These are phyloP conservation scores for Macrocybe sp. DNA, from an alignment of 1,284 basidiomycete genomes.

Conservation along the genomic window DNA sequence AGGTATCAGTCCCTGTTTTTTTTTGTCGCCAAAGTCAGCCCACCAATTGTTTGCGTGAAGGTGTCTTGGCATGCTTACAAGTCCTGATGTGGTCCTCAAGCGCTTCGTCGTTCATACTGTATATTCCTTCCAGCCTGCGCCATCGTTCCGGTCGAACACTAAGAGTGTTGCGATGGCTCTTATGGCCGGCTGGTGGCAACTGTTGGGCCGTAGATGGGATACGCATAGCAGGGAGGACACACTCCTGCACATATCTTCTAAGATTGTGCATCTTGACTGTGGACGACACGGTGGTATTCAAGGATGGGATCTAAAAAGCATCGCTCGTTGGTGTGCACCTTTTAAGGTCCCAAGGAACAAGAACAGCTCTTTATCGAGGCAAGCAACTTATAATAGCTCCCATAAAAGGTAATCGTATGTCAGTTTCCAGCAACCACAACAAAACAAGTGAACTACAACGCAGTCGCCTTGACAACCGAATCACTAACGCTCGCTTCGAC, in stretches of 20 bases:
- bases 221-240: constrained; percentile 24
- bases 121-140: constrained; percentile 43
- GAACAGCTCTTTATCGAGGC: too few species aligned
- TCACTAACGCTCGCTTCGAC: too few species aligned
- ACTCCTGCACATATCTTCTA: constrained; percentile 39
- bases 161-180: constrained; percentile 39
- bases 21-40: neutral
- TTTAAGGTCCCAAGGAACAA: too few species aligned
- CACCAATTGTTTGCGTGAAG: too few species aligned
- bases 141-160: constrained; percentile 40
- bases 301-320: constrained; percentile 2
- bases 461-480: too few species aligned
- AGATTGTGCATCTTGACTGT: constrained; percentile 36
- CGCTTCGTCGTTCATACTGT: constrained; percentile 24
- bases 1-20: constrained; percentile 2
- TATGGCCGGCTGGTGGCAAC: constrained; percentile 37
- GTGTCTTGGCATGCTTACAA: constrained; percentile 22
- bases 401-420: constrained; percentile 8
- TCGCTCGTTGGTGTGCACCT: neutral
- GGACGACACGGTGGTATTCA: constrained; percentile 3
- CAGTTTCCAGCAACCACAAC: neutral
- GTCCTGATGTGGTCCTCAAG: constrained; percentile 27
- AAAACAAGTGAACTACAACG: too few species aligned
- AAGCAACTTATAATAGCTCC: neutral
- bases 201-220: constrained; percentile 11